Evolutionary conservation across 192 early-diverging fungal species (phyloP), one percentile per base, ranked within the genome.

Genomic region (Pilobolus umbonatus): DNA sequence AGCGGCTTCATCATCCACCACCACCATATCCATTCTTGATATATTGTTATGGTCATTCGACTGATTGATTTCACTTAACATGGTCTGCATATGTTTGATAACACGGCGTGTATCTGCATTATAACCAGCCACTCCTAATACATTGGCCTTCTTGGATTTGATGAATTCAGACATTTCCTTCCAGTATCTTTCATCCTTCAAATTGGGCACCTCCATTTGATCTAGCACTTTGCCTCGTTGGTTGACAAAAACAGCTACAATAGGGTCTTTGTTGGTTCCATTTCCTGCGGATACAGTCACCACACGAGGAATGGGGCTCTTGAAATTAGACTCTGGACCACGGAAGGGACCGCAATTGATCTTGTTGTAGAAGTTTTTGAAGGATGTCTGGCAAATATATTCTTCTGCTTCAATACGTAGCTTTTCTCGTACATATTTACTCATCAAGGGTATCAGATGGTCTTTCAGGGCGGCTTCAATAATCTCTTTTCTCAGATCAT

Each of bases 1-100:
- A 1, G 96, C 95, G 0, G 85, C 85, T 57, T 95, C 92, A 74
- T 99, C 96, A 46, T 88, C 84, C 9, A 89, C 86, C 55, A 94
- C 83, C 3, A 84, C 76, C 24, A 96, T 78, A 46, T 82, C 83
- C 35, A 60, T 62, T 31, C 64, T 55, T 34, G 53, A 55, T 15
- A 38, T 17, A 22, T 28, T 45, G 14, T 47, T 47, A 25, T 48
- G 35, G n/a, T 56, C 51, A 11, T 52, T 46, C 7, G 50, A 36
- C 15, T 74, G 55, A 9, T 78, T 76, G 48, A 81, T 69, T 46
- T 83, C 80, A 30, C 67, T 68, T 29, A 85, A 71, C 31, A 76
- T 65, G 21, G 71, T 75, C 57, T 79, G 67, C 35, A 92, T 80
- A 22, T 83, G 81, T 50, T 85, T 83, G 22, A 89, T 69, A 55